phyloP scores from a whole-genome alignment of 345 rosid species.

The Passiflora organensis region DNA sequence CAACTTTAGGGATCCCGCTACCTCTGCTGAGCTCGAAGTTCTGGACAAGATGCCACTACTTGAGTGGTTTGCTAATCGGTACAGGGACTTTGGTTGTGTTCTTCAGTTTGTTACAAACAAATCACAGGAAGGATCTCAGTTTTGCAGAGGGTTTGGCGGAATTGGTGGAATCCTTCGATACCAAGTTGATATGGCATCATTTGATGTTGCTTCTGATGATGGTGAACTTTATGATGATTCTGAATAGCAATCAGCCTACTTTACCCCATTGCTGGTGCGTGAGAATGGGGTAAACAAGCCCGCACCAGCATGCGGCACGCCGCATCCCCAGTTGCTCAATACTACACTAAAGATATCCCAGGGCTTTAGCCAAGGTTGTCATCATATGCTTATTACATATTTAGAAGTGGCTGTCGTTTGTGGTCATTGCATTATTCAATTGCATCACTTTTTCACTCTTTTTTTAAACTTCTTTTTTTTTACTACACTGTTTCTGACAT shows the following conservation, averaged over 20 bases:
- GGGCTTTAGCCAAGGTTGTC: constrained; percentile 16
- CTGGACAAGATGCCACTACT: constrained; percentile 73
- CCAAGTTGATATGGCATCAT: constrained; percentile 82
- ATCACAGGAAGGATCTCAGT: constrained; percentile 92
- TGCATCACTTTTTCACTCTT: no score
- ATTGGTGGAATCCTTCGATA: constrained; percentile 90
- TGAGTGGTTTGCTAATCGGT: constrained; percentile 90
- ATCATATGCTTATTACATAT: no score
- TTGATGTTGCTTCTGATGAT: constrained; percentile 72
- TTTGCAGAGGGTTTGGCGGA: constrained; percentile 92
- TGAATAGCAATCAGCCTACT: constrained; percentile 65
- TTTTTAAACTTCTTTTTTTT: not conserved
- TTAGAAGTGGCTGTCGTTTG: no score
- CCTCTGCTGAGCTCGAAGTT: constrained; percentile 62
- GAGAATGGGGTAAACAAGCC: constrained; percentile 31
- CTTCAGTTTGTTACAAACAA: constrained; percentile 88
- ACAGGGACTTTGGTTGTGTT: constrained; percentile 73
- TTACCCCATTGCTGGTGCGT: constrained; percentile 42
- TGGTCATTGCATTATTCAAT: no score
- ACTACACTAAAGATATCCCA: not conserved
- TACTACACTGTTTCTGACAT: not conserved
- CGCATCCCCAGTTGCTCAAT: constrained; percentile 16
- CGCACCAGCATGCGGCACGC: constrained; percentile 33
- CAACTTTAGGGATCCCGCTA: constrained; percentile 61
- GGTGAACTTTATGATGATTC: constrained; percentile 70